A percentile compares a stretch with the other conserved stretches of the same genome.
These are phyloP conservation scores for Candida nitratophila DNA, from an alignment of 805 yeast species.

Conservation along the genomic window DNA sequence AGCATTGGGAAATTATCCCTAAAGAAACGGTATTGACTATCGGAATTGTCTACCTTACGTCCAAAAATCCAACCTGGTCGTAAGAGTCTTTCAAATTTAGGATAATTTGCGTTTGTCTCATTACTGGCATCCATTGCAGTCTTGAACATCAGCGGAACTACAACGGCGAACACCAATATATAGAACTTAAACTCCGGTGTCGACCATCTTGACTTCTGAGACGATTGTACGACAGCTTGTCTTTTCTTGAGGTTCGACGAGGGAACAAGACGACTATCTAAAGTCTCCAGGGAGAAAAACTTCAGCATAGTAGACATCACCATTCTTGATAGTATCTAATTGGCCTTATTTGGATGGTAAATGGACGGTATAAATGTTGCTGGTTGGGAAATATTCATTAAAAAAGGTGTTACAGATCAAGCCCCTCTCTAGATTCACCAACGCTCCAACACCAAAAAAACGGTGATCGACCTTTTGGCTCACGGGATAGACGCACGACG, in stretches of 20 bases:
- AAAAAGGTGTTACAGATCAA: no score
- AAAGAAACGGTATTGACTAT: conserved; percentile 80
- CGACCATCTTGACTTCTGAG: conserved; percentile 54
- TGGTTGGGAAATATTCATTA: no score
- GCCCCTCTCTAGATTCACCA: no score
- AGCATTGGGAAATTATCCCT: conserved; percentile 71
- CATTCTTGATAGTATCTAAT: not conserved
- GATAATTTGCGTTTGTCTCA: conserved; percentile 67
- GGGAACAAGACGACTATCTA: conserved; percentile 44
- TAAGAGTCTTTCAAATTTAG: conserved; percentile 50
- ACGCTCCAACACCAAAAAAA: no score
- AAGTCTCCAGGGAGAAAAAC: conserved; percentile 44
- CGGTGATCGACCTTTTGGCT: no score
- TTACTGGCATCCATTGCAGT: conserved; percentile 79
- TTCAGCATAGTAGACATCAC: not conserved
- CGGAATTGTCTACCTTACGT: conserved; percentile 87
- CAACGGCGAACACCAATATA: conserved; percentile 50
- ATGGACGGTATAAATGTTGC: no score
- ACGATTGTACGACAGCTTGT: conserved; percentile 24
- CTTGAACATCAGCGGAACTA: conserved; percentile 76
- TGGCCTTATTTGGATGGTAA: no score
- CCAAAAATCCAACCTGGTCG: conserved; percentile 88
- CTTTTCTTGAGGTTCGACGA: conserved; percentile 27
- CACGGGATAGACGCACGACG: no score
- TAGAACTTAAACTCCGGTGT: conserved; percentile 73